Percentiles rank a stretch among this genome's conserved stretches.
phyloP scores from a whole-genome alignment of 441 rosid genomes.

The Sinapis alba region DNA sequence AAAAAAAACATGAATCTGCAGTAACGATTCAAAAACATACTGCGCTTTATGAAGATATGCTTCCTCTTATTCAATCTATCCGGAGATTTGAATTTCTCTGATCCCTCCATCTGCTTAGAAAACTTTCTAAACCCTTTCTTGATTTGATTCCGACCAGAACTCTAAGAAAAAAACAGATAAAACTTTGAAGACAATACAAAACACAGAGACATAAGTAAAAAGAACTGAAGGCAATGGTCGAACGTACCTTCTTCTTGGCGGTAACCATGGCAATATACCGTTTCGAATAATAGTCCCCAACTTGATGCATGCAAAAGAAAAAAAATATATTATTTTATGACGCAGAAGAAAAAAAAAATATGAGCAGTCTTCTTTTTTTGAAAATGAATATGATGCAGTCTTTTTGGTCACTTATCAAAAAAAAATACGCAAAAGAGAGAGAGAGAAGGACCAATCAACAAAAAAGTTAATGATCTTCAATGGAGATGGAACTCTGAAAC shows the following conservation, averaged over 20 bases:
- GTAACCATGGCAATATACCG: slow-evolving; percentile 37
- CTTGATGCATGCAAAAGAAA: neutral
- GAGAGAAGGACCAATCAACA: neutral
- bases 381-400: too few species aligned
- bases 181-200: neutral
- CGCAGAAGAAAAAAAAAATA: neutral
- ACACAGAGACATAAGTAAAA: neutral
- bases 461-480: neutral
- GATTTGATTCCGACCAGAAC: slow-evolving; percentile 42
- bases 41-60: slow-evolving; percentile 72
- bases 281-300: neutral
- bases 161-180: slow-evolving; percentile 41
- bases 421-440: neutral
- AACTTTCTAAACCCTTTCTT: slow-evolving; percentile 52
- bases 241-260: slow-evolving; percentile 43
- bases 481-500: neutral
- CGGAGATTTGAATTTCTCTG: slow-evolving; percentile 68
- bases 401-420: too few species aligned
- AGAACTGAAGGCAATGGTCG: neutral
- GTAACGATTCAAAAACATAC: slow-evolving; percentile 54
- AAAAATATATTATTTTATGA: neutral
- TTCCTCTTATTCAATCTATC: slow-evolving; percentile 62
- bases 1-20: neutral
- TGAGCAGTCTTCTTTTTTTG: too few species aligned
- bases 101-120: slow-evolving; percentile 51